Conservation (phyloP, 1,139 yeast species). For the Geotrichum carabidarum region DNA sequence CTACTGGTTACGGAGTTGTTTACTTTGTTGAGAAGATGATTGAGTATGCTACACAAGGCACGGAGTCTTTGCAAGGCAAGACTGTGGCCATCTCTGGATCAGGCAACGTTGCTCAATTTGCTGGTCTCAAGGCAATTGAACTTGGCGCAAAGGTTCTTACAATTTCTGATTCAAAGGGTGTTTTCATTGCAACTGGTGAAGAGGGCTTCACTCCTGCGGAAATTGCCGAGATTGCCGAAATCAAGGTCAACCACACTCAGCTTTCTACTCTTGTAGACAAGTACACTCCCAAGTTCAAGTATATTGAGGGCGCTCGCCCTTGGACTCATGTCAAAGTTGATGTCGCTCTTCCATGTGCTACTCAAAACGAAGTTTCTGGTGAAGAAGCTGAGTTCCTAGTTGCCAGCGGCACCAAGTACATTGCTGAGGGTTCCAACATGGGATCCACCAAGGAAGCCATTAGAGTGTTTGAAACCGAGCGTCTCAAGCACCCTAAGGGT, state of each 20-base stretch:
- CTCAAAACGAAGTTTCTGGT: conserved; percentile 96
- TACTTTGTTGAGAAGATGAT: conserved; percentile 98
- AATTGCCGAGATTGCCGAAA: conserved; percentile 67
- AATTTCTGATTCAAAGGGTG: conserved; percentile 89
- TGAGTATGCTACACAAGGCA: conserved; percentile 83
- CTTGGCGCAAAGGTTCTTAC: conserved; percentile 94
- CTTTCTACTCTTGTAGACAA: conserved; percentile 63
- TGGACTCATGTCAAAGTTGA: conserved; percentile 90
- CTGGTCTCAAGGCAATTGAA: conserved; percentile 95
- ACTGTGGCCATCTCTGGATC: conserved; percentile 95
- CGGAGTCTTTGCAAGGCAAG: conserved; percentile 86
- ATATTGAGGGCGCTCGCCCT: conserved; percentile 91
- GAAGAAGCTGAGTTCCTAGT: conserved; percentile 93
- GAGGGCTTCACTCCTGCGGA: conserved; percentile 85
- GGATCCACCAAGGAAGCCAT: conserved; percentile 98
- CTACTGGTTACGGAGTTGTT: conserved; percentile 96
- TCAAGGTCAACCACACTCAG: conserved; percentile 76
- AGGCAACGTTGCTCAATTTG: conserved; percentile 98
- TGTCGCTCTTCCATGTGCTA: conserved; percentile 96
- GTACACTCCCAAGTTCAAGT: conserved; percentile 51
- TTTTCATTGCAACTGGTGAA: conserved; percentile 49
- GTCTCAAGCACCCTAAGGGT: conserved; percentile 51
- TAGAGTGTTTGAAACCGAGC: conserved; percentile 83
- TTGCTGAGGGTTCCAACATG: conserved; percentile 99
- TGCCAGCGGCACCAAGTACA: conserved; percentile 84